phyloP scores from a whole-genome alignment of 2,329 filamentous ascomycete species.

The Neonectria sp. region DNA sequence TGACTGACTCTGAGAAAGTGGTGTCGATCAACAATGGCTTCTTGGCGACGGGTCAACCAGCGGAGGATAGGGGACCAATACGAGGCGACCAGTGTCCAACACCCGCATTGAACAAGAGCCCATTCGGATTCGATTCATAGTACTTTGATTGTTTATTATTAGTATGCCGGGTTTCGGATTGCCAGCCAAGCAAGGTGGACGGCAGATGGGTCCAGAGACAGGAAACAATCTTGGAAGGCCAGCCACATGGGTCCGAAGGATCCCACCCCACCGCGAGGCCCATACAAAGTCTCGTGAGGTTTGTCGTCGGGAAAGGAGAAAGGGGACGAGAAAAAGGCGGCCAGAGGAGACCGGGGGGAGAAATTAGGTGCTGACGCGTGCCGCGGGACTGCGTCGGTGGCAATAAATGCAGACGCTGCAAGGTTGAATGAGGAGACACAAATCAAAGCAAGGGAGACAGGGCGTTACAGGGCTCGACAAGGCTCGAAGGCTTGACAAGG shows the following conservation, averaged over 20 bases:
- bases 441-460: conserved; percentile 31
- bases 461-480: conserved; percentile 11
- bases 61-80: neutral
- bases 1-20: neutral
- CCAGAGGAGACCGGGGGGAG: conserved; percentile 10
- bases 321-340: neutral
- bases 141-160: conserved; percentile 13
- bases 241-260: conserved; percentile 9
- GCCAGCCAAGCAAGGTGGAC: conserved; percentile 14
- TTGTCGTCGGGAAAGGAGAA: conserved; percentile 10
- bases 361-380: conserved; percentile 48
- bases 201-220: conserved; percentile 5
- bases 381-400: conserved; percentile 15
- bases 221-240: conserved; percentile 9
- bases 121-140: conserved; percentile 5
- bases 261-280: conserved; percentile 2
- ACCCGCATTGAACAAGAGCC: conserved; percentile 1
- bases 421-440: conserved; percentile 11
- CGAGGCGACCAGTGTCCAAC: conserved; percentile 17
- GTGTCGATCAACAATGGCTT: conserved; percentile 18
- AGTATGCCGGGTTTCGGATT: conserved; percentile 16
- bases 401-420: conserved; percentile 19
- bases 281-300: conserved; percentile 14
- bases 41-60: conserved; percentile 7
- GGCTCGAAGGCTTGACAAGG: conserved; percentile 31